A percentile compares a stretch with the other conserved stretches of the same genome.
phyloP scores from a whole-genome alignment of 208 protist species.

The Angomonas desouzai region DNA sequence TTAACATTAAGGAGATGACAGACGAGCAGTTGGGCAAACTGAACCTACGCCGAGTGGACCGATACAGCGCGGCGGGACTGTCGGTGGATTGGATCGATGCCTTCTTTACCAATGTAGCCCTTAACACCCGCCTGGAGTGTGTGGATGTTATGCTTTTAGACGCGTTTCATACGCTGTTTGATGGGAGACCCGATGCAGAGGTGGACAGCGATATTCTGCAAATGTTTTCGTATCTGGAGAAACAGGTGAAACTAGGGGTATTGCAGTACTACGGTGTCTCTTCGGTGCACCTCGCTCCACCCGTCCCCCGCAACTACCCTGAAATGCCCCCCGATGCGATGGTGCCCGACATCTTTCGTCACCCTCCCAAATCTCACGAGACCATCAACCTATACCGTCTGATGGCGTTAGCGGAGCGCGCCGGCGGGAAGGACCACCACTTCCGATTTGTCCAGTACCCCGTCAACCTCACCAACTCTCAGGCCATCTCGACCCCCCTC shows the following conservation, averaged over 20 bases:
- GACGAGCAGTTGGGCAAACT: slow-evolving; percentile 68
- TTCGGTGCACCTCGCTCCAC: slow-evolving; percentile 68
- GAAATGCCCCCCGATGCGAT: slow-evolving; percentile 70
- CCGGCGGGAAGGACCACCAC: slow-evolving; percentile 59
- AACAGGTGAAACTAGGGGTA: slow-evolving; percentile 65
- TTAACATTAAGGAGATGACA: slow-evolving; percentile 71
- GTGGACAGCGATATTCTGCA: slow-evolving; percentile 79
- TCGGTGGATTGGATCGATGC: slow-evolving; percentile 86
- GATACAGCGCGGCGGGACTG: slow-evolving; percentile 56
- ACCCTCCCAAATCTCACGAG: slow-evolving; percentile 34
- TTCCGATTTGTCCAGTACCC: slow-evolving; percentile 87
- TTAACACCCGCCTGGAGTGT: slow-evolving; percentile 82
- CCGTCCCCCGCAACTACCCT: slow-evolving; percentile 67
- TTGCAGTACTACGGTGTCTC: slow-evolving; percentile 87
- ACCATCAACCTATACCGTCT: slow-evolving; percentile 78
- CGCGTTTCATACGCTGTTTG: slow-evolving; percentile 80
- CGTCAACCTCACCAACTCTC: slow-evolving; percentile 78
- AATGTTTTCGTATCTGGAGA: slow-evolving; percentile 80
- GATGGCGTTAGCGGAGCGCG: slow-evolving; percentile 58
- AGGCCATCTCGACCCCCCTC: slow-evolving; percentile 69
- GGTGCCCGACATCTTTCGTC: slow-evolving; percentile 69
- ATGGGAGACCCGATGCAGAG: slow-evolving; percentile 61
- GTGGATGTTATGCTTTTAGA: slow-evolving; percentile 79
- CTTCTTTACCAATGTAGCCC: slow-evolving; percentile 83
- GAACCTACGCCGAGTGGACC: slow-evolving; percentile 65